phyloP scores from a whole-genome alignment of 2,329 filamentous ascomycete species.

The Xylariaceae sp. region DNA sequence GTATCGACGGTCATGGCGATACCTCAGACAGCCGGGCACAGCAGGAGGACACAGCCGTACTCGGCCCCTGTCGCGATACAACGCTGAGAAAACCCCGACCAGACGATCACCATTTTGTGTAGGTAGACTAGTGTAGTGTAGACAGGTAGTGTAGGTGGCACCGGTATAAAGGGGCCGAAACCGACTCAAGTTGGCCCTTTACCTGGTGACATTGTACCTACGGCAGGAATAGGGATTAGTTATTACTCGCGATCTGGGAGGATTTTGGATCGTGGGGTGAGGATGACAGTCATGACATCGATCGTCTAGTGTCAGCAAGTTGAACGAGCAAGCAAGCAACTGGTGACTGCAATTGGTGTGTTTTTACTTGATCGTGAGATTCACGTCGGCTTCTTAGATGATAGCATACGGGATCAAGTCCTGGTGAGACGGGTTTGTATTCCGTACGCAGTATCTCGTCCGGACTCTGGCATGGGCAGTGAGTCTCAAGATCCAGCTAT shows the following conservation, averaged over 20 bases:
- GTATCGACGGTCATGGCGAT: slow-evolving; percentile 6
- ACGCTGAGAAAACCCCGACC: slow-evolving; percentile 1
- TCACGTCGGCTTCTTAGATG: neutral
- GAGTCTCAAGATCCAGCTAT: neutral
- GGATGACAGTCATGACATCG: neutral
- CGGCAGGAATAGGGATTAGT: no score
- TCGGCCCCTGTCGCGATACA: slow-evolving; percentile 10
- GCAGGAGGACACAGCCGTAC: slow-evolving; percentile 1
- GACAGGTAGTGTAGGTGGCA: neutral
- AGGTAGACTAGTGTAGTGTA: neutral
- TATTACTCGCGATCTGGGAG: neutral
- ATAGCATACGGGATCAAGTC: neutral
- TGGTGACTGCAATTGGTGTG: neutral
- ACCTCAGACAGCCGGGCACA: slow-evolving; percentile 4
- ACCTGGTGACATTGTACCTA: neutral
- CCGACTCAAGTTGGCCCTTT: neutral
- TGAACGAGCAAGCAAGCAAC: no score
- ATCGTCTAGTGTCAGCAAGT: no score
- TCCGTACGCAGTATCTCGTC: no score
- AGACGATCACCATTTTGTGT: neutral
- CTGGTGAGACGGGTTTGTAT: neutral
- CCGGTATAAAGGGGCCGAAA: slow-evolving; percentile 6
- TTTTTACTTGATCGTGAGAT: neutral
- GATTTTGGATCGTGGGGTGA: neutral
- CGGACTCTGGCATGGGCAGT: no score